These are phyloP conservation scores for Fusarium sacchari DNA, from an alignment of 2,329 filamentous ascomycete species.

Conservation along the genomic window DNA sequence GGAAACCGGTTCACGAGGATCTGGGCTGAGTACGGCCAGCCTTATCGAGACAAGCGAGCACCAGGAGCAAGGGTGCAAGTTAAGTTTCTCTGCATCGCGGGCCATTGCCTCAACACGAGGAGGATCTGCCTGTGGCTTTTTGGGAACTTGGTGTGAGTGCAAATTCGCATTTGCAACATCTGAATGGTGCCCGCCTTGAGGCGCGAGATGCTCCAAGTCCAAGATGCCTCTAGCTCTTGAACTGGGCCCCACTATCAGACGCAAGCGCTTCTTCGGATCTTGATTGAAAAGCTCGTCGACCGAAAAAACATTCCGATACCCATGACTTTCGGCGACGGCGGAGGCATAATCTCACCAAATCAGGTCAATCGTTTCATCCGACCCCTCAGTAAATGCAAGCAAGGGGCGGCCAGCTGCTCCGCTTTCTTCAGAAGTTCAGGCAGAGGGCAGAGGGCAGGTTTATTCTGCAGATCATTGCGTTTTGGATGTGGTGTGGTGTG, in stretches of 20 bases:
- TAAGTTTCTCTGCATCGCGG: constrained; percentile 27
- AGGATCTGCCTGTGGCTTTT: constrained; percentile 38
- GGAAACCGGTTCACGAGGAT: constrained; percentile 35
- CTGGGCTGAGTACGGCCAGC: constrained; percentile 22
- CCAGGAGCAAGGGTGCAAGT: constrained; percentile 9
- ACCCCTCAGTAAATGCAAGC: constrained; percentile 32
- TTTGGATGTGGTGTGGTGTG: not conserved
- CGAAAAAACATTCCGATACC: constrained; percentile 40
- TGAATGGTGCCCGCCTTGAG: constrained; percentile 45
- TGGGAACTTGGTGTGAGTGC: constrained; percentile 24
- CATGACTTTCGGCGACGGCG: constrained; percentile 21
- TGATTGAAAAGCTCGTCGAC: constrained; percentile 38
- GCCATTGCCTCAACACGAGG: constrained; percentile 36
- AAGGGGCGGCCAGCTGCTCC: constrained; percentile 30
- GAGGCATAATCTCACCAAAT: constrained; percentile 21
- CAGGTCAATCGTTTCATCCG: constrained; percentile 26
- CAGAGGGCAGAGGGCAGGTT: not conserved
- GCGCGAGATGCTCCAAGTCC: constrained; percentile 16
- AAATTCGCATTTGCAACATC: constrained; percentile 38
- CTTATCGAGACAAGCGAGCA: constrained; percentile 27
- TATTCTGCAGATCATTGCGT: constrained; percentile 16
- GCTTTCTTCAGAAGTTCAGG: not conserved
- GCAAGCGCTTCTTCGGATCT: constrained; percentile 44
- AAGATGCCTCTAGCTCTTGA: constrained; percentile 15
- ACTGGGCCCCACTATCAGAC: constrained; percentile 34